Percentiles rank a stretch among this genome's conserved stretches.
These are phyloP conservation scores for Fusarium irregulare DNA, from an alignment of 2,329 filamentous ascomycete genomes.

Conservation along the genomic window DNA sequence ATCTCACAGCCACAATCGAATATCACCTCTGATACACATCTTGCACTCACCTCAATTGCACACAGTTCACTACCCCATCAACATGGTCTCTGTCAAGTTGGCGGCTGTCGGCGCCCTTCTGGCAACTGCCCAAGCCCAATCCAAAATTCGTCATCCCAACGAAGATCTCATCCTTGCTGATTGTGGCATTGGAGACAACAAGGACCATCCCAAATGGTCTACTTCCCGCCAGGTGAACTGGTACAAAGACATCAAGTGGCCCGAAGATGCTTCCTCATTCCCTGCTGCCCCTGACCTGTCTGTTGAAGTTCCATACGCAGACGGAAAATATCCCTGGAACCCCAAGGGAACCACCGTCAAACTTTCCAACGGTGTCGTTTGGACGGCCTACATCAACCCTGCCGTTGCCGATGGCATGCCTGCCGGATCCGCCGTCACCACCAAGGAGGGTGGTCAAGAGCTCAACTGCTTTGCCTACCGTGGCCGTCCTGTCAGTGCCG, in stretches of 20 bases:
- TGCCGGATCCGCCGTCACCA: slow-evolving; percentile 55
- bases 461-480: slow-evolving; percentile 58
- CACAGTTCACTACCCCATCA: neutral
- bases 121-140: slow-evolving; percentile 38
- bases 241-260: slow-evolving; percentile 55
- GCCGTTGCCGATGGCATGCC: slow-evolving; percentile 55
- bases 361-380: slow-evolving; percentile 54
- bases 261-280: slow-evolving; percentile 49
- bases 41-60: neutral
- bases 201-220: slow-evolving; percentile 54
- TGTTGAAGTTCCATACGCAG: slow-evolving; percentile 54
- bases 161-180: slow-evolving; percentile 57
- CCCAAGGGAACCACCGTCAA: slow-evolving; percentile 53
- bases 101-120: slow-evolving; percentile 42
- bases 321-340: slow-evolving; percentile 55
- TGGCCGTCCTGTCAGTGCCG: slow-evolving; percentile 53
- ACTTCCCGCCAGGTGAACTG: slow-evolving; percentile 59
- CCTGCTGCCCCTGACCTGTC: slow-evolving; percentile 54
- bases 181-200: slow-evolving; percentile 57
- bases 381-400: slow-evolving; percentile 57
- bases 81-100: slow-evolving; percentile 43
- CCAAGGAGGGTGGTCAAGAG: slow-evolving; percentile 53
- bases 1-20: neutral
- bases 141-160: slow-evolving; percentile 45
- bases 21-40: neutral